Conservation (phyloP, 2,329 filamentous ascomycete species). For the Chrysoporthe cubensis region DNA sequence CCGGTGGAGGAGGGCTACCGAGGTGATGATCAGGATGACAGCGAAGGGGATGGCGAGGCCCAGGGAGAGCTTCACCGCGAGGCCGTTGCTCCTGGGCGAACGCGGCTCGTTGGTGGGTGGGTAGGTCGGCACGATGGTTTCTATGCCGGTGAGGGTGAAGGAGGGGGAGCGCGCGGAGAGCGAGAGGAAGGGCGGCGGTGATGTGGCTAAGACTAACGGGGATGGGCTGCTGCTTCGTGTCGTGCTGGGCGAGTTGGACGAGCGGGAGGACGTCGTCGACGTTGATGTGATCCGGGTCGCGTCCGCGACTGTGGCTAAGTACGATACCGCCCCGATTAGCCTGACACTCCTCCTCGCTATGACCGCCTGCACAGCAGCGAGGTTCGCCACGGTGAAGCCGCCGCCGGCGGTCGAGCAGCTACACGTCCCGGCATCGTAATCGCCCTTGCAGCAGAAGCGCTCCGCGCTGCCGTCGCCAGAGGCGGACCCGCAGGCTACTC, state of each 20-base stretch:
- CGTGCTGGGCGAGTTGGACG: not conserved
- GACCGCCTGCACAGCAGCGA: conserved; percentile 31
- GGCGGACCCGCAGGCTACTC: conserved; percentile 23
- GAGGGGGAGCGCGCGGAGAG: not conserved
- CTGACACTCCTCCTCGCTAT: conserved; percentile 26
- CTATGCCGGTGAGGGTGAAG: conserved; percentile 10
- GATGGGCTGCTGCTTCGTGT: not conserved
- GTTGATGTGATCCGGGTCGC: not conserved
- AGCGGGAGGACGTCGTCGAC: not conserved
- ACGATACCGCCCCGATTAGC: not conserved
- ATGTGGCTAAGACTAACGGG: not conserved
- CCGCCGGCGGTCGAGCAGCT: conserved; percentile 27
- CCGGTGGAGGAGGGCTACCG: conserved; percentile 16
- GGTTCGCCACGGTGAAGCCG: conserved; percentile 23
- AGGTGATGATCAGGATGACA: conserved; percentile 17
- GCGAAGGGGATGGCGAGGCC: conserved; percentile 25
- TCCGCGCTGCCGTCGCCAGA: conserved; percentile 22
- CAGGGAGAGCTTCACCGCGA: conserved; percentile 23
- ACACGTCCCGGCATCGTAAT: conserved; percentile 33
- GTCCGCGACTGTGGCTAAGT: not conserved
- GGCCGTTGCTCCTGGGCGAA: not conserved
- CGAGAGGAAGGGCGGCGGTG: not conserved
- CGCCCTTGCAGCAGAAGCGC: conserved; percentile 33
- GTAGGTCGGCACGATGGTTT: conserved; percentile 9
- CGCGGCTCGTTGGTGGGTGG: not conserved